Base-by-base conservation (phyloP, 768 basidiomycete species). In the Mycena crocata region DNA sequence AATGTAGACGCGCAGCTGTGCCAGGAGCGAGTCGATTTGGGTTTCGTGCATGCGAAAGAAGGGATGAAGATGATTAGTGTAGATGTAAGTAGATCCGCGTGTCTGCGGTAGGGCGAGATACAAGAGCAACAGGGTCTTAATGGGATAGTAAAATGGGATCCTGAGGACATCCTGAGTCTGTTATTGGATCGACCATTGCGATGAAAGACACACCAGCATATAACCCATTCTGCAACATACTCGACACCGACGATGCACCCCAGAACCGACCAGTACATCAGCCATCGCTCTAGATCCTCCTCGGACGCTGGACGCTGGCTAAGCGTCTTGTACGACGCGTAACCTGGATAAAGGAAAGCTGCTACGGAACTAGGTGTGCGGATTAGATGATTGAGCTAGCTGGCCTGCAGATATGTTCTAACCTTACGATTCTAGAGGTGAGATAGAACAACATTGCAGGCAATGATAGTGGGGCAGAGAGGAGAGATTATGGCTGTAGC, bases 261-360 rank as follows among this genome's bases (percentile, higher is more conserved):
- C 3, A 94, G 85, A 0, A 93, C 92, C n/a, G 90, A 90, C 96
- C 96, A 98, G 73, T 98, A 98, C 93, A 95, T 96, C 58, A 98
- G 85, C 95, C 96, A 98, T 79, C 95, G 84, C 76, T 98, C 96
- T 12, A 96, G 83, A 48, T 95, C 94, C 55, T 85, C 87, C 72
- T 94, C 93, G 0, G 90, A 91, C 2, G 93, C 93, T 23, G 93
- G 93, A n/a, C 94, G 85, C 71, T 92, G 89, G 39, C 92, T 92
- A 34, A 98, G 87, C 0, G 93, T 90, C 83, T 98, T 98, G 83
- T 96, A 98, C n/a, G 94, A 96, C 32, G 95, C 93, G 80, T 98
- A 98, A 26, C 92, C 93, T 0, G 96, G 96, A 77, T 98, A 97
- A 42, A 96, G 86, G 79, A 95, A 96, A 23, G 91, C 93, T 7